Evolutionary conservation across 331 rosid species (phyloP), one percentile per base, ranked within the genome.

Genomic region (Quercus tomentella): DNA sequence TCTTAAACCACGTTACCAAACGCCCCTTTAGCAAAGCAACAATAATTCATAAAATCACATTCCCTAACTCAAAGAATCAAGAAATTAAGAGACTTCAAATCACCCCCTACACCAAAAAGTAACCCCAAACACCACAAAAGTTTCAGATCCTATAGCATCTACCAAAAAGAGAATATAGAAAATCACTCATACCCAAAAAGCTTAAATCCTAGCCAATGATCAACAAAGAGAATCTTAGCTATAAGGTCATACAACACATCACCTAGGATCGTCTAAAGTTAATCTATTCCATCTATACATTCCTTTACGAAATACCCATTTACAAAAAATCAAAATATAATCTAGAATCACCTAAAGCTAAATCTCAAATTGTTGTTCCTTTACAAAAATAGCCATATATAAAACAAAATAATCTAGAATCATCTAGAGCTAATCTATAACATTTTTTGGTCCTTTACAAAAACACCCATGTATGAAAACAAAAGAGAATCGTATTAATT

Each of bases 231-330:
- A 74, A 61, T 56, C 63, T 52, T n/a, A 65, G 5, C 77, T 22
- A 16, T 22, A 16, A 28, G 65, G 65, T 58, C 56, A 70, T 8
- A 69, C 49, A 65, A 77, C 28, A 81, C 82, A 85, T 79, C 85
- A 85, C 77, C 84, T 31, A 76, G 77, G 86, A 80, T 84, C 85
- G 77, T 61, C 80, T 72, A 21, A 82, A 67, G 72, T 9, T 12
- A 33, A 14, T 49, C 54, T 49, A 14, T 49, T 49, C 54, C 54
- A 10, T 49, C 17, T 49, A 49, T 12, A 49, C 17, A 49, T 49
- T 49, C 54, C 18, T 49, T 49, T 14, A 49, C 54, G 14, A 49
- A 49, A 49, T 49, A 49, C 54, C 54, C 54, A 49, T 49, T 11
- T 12, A 49, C 5, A 12, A 49, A 3, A 49, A 11, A 41, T n/a